A percentile compares a stretch with the other conserved stretches of the same genome.
Conservation (phyloP, 108 stramenopile genomes). For the Aureococcus anophagefferens region DNA sequence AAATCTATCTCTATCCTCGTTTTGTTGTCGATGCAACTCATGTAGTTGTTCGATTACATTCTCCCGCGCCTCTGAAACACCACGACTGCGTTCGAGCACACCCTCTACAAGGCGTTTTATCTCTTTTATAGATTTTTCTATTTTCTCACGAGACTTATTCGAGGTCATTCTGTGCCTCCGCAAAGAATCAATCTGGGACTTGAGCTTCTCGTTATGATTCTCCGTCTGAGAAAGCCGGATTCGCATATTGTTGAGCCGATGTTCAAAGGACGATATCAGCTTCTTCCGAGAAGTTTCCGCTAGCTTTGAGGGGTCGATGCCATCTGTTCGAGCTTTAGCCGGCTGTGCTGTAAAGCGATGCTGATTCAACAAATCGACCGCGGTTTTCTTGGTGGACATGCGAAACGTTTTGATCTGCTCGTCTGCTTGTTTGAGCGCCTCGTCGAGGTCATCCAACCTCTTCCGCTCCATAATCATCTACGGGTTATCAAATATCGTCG, state of each 20-base stretch:
- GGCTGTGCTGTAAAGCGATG: background rate
- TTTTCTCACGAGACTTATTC: background rate
- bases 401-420: background rate
- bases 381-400: background rate
- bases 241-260: background rate
- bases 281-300: background rate
- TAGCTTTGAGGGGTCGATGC: background rate
- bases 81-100: background rate
- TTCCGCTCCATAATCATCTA: background rate
- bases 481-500: background rate
- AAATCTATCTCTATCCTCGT: background rate
- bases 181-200: background rate
- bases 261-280: background rate
- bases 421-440: background rate
- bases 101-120: background rate
- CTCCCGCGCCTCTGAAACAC: background rate
- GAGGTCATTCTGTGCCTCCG: background rate
- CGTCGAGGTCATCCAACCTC: background rate
- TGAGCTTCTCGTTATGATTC: background rate
- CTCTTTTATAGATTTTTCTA: background rate
- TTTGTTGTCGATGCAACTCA: background rate
- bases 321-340: background rate
- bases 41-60: background rate
- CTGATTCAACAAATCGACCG: background rate
- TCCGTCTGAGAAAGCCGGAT: background rate